Evolutionary conservation across 108 stramenopile genomes (phyloP), one percentile per base, ranked within the genome.

Genomic region (Cyclotella distinguenda): DNA sequence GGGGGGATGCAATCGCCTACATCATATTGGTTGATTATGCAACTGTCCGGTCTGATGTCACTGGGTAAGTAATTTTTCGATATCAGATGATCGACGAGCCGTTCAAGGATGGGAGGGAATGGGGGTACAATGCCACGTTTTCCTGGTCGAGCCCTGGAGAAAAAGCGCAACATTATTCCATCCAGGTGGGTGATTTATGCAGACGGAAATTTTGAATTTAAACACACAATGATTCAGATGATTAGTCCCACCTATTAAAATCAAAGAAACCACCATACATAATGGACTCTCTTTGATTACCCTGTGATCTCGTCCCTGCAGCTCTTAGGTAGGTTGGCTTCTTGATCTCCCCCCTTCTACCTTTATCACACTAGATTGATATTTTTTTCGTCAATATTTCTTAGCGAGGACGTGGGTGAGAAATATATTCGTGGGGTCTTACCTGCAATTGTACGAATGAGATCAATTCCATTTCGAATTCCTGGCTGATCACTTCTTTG

Each of bases 11-110:
- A 77, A 60, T 77, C 76, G 6, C 76, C 76, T 0, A 26, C 28
- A 15, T 48, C 76, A 60, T 77, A 77, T 39, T 51, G 57, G 38
- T 77, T 77, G 64, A 77, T 77, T 36, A 77, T 77, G 34, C 68
- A 69, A 42, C 70, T 72, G 47, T 77, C 76, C 19, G 76, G 76
- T 23, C 69, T 52, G 13, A 58, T 52, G 11, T 71, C 70, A 10
- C 34, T 16, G 0, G 70, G 63, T 5, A 77, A 35, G 43, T 66
- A 66, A 7, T 54, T 47, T 1, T 36, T 51, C 23, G 34, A 12
- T 25, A 74, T 50, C 11, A 74, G 32, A 30, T 66, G 64, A 49
- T 74, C 50, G 3, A 74, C 72, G 7, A 74, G 43, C 38, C 43
- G 35, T 35, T 66, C 43, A 6, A 74, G 26, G 11, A 74, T 66